Conservation (phyloP, 2,329 filamentous ascomycete genomes). For the Nothopassalora personata region DNA sequence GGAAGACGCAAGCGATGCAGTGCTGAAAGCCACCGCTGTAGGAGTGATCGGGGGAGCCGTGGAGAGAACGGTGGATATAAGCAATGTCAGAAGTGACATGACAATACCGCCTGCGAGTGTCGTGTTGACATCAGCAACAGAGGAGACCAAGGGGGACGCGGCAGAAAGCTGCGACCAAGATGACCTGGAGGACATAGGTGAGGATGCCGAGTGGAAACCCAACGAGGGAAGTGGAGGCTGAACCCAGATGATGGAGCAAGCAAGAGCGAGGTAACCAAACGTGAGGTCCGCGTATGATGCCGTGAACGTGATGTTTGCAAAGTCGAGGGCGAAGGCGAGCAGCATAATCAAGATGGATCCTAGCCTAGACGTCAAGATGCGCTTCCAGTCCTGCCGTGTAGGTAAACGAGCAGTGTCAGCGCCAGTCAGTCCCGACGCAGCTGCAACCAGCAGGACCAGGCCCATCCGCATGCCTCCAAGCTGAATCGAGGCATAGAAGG, state of each 20-base stretch:
- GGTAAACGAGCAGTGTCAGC: slow-evolving; percentile 18
- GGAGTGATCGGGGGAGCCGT: slow-evolving; percentile 31
- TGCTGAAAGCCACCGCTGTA: slow-evolving; percentile 35
- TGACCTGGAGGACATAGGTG: slow-evolving; percentile 15
- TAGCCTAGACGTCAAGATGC: slow-evolving; percentile 34
- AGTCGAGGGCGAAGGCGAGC: slow-evolving; percentile 32
- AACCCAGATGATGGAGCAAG: slow-evolving; percentile 40
- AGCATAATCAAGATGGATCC: slow-evolving; percentile 35
- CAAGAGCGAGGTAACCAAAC: slow-evolving; percentile 45
- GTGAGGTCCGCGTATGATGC: slow-evolving; percentile 30
- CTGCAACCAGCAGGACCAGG: slow-evolving; percentile 45
- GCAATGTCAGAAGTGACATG: slow-evolving; percentile 35
- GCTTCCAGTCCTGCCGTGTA: slow-evolving; percentile 25
- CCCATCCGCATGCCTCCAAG: slow-evolving; percentile 52
- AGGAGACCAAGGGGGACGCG: slow-evolving; percentile 33
- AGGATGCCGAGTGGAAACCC: slow-evolving; percentile 6
- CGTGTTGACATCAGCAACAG: slow-evolving; percentile 37
- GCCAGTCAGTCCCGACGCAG: slow-evolving; percentile 41
- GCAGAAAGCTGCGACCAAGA: slow-evolving; percentile 15
- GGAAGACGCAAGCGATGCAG: slow-evolving; percentile 39
- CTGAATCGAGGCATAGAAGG: slow-evolving; percentile 53
- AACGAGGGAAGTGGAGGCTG: slow-evolving; percentile 44
- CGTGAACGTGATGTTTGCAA: slow-evolving; percentile 28
- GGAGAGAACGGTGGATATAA: slow-evolving; percentile 33
- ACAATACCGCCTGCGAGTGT: slow-evolving; percentile 39